Base-by-base conservation (phyloP, 345 rosid genomes). In the Heritiera fomes region DNA sequence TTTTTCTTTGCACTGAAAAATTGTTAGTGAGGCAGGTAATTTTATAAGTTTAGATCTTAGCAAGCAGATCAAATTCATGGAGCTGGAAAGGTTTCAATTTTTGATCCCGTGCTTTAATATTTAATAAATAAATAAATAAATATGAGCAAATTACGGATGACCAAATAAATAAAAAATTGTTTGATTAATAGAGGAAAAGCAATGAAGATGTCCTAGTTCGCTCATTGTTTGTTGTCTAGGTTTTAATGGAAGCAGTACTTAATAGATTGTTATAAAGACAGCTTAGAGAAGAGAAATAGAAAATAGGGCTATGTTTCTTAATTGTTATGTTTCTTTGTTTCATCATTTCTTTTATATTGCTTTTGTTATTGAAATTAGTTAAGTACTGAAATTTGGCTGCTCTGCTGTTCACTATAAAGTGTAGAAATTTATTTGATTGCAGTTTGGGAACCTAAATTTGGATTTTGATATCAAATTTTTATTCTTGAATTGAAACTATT, bases 31-130 rank as follows among this genome's bases (percentile, higher is more conserved):
- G 28, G 62, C 32, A n/a, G 62, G 62, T 20, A 59, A 20, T 59
- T 59, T 50, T 71, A 32, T 52, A 30, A 50, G 60, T 52, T 34
- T 52, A 71, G 75, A 71, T 71, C 61, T 71, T 71, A 14, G 45
- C 3, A 32, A 52, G 61, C 45, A 49, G 38, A 18, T 50, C 75
- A 30, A 71, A 30, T 49, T 70, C 20, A 20, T 68, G 53, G 13
- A 69, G 38, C 56, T 69, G n/a, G n/a, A 23, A 69, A 46, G 11
- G 40, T 69, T 69, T 46, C 38, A 2, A 69, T 50, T 46, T 69
- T n/a, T 69, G 5, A 69, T 68, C 73, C n/a, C 9, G 15, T 67
- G 15, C 30, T 41, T 43, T 2, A 4, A 53, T 53, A 10, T 40
- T 7, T 65, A 40, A 9, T 3, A 10, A 8, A 43, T 6, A 43